Evolutionary conservation across 2,329 filamentous ascomycete species (phyloP).

Genomic region (Blastomyces parvus): DNA sequence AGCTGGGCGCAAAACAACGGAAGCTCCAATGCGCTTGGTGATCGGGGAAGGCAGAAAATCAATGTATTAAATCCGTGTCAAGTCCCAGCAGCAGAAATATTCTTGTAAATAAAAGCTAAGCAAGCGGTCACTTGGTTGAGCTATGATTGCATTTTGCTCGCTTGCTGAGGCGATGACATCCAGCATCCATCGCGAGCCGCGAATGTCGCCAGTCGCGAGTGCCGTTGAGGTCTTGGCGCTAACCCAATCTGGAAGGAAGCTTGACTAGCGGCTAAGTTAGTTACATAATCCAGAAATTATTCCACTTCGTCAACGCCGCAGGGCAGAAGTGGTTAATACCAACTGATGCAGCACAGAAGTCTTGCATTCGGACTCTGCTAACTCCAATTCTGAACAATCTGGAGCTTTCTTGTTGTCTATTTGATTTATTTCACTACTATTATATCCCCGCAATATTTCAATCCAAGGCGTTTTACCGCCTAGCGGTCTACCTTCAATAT

Average conservation of each 20-base stretch:
- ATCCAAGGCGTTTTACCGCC: constrained; percentile 8
- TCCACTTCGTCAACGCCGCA: neutral
- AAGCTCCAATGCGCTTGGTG: constrained; percentile 11
- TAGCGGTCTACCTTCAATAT: constrained; percentile 33
- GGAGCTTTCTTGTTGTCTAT: neutral
- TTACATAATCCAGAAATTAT: constrained; percentile 27
- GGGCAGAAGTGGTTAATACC: neutral
- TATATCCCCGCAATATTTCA: neutral
- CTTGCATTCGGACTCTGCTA: neutral
- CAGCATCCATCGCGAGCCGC: too few relatives aligned
- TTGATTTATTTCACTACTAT: neutral
- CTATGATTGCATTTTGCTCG: neutral
- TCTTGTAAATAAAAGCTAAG: neutral
- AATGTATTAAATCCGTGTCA: neutral
- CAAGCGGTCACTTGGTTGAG: neutral
- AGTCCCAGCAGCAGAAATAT: neutral
- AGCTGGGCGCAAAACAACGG: constrained; percentile 5
- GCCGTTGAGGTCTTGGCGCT: constrained; percentile 18
- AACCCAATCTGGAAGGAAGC: constrained; percentile 30
- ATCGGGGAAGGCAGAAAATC: constrained; percentile 1
- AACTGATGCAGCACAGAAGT: neutral
- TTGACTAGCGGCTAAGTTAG: constrained; percentile 29
- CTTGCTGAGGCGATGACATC: neutral
- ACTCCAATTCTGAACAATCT: neutral
- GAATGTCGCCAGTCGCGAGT: constrained; percentile 26